Conservation (phyloP, 2,329 filamentous ascomycete species). For the Ilyonectria mors-panacis region DNA sequence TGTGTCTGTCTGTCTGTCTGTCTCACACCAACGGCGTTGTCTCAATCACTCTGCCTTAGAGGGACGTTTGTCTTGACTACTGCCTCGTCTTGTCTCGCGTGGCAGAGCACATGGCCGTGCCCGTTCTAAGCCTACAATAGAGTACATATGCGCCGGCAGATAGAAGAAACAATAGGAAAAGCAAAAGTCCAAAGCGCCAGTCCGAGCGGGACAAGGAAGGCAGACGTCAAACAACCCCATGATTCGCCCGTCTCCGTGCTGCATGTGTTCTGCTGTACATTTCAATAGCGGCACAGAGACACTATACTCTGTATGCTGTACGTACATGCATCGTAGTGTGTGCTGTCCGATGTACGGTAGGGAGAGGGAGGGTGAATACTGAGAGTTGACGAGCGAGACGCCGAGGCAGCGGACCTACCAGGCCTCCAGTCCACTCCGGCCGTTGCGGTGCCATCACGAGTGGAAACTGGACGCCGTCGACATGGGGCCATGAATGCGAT, state of each 20-base stretch:
- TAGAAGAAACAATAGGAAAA: slow-evolving; percentile 5
- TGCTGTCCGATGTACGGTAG: not conserved
- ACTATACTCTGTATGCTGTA: not conserved
- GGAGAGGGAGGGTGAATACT: not conserved
- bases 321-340: not conserved
- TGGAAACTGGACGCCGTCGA: slow-evolving; percentile 31
- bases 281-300: not conserved
- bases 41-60: slow-evolving; percentile 2
- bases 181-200: not conserved
- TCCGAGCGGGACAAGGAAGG: slow-evolving; percentile 9
- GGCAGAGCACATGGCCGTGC: slow-evolving; percentile 17
- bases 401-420: slow-evolving; percentile 13
- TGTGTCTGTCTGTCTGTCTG: not conserved
- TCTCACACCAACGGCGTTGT: slow-evolving; percentile 1
- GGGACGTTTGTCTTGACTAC: slow-evolving; percentile 15
- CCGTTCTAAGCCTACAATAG: slow-evolving; percentile 2
- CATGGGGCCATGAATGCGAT: slow-evolving; percentile 28
- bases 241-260: slow-evolving; percentile 15
- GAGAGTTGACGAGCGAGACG: not conserved
- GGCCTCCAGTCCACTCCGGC: slow-evolving; percentile 21
- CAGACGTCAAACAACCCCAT: slow-evolving; percentile 2
- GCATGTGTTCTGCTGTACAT: not conserved
- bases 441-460: slow-evolving; percentile 42
- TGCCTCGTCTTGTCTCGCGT: slow-evolving; percentile 23
- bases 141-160: slow-evolving; percentile 1